These are phyloP conservation scores for Tetrastigma voinierianum DNA, from an alignment of 164 flowering plant genomes.

Conservation along the genomic window DNA sequence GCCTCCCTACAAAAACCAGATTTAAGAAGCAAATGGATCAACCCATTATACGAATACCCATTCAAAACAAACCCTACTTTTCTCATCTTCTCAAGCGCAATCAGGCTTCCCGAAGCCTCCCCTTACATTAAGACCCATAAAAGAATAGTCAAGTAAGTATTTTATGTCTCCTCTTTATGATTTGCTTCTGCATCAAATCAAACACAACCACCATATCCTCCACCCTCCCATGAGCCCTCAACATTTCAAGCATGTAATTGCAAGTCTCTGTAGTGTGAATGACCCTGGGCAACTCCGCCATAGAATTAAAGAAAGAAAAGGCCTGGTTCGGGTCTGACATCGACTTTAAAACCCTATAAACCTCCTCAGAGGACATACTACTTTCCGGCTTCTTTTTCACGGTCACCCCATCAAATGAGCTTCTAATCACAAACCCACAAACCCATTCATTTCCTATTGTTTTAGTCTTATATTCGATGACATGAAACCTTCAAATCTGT, in stretches of 20 bases:
- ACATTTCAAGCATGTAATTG: constrained; percentile 81
- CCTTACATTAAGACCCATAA: constrained; percentile 45
- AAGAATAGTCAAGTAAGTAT: constrained; percentile 73
- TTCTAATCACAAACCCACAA: constrained; percentile 33
- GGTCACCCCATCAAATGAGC: constrained; percentile 20
- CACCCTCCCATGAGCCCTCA: constrained; percentile 52
- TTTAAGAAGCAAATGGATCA: constrained; percentile 75
- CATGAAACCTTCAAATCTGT: constrained; percentile 38
- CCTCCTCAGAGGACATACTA: constrained; percentile 42
- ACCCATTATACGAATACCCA: constrained; percentile 82
- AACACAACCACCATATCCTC: constrained; percentile 78
- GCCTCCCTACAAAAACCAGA: constrained; percentile 73
- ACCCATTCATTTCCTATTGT: constrained; percentile 29
- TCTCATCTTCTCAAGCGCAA: constrained; percentile 64
- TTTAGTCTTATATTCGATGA: constrained; percentile 32
- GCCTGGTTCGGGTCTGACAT: constrained; percentile 48
- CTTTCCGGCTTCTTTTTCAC: constrained; percentile 19
- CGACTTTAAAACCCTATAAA: constrained; percentile 56
- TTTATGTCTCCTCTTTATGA: constrained; percentile 63
- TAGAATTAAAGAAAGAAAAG: constrained; percentile 52
- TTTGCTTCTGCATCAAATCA: constrained; percentile 85
- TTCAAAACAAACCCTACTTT: constrained; percentile 71
- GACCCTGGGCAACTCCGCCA: constrained; percentile 47
- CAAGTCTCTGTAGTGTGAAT: constrained; percentile 77
- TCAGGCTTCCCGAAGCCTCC: constrained; percentile 69